phyloP scores from a whole-genome alignment of 768 basidiomycete species.

The Butyriboletus loyo region DNA sequence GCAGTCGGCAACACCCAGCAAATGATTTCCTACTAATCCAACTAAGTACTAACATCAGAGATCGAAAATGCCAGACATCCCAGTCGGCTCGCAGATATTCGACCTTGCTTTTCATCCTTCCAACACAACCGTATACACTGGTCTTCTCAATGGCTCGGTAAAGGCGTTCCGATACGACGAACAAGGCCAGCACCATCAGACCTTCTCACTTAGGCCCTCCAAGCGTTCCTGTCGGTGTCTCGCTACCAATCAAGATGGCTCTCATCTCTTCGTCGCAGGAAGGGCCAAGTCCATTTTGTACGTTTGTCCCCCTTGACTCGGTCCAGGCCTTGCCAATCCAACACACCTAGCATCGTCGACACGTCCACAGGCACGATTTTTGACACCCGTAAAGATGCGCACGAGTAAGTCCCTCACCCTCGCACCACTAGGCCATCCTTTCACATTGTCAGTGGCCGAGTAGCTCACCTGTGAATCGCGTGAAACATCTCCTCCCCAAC shows the following conservation, averaged over 20 bases:
- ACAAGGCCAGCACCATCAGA: slow-evolving; percentile 52
- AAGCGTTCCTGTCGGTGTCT: slow-evolving; percentile 83
- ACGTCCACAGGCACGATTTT: slow-evolving; percentile 51
- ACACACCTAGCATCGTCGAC: slow-evolving; percentile 57
- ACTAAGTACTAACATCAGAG: background rate
- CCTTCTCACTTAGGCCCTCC: slow-evolving; percentile 68
- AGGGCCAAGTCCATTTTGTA: slow-evolving; percentile 80
- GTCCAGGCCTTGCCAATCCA: slow-evolving; percentile 8
- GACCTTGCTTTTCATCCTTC: slow-evolving; percentile 87
- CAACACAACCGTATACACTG: slow-evolving; percentile 66
- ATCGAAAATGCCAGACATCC: slow-evolving; percentile 54
- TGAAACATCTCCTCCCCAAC: slow-evolving; percentile 67
- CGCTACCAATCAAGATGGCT: slow-evolving; percentile 63
- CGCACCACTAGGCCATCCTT: slow-evolving; percentile 8
- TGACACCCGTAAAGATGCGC: slow-evolving; percentile 49
- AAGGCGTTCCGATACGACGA: slow-evolving; percentile 81
- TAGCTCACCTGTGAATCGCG: slow-evolving; percentile 84
- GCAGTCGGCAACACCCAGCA: slow-evolving; percentile 5
- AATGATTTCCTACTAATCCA: too few species aligned
- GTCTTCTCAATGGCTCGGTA: slow-evolving; percentile 78
- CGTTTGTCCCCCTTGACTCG: slow-evolving; percentile 32
- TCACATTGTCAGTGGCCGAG: slow-evolving; percentile 34
- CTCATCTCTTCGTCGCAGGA: slow-evolving; percentile 70
- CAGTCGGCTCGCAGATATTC: slow-evolving; percentile 77
- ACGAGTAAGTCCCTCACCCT: slow-evolving; percentile 55